These are phyloP conservation scores for Aspergillus saccharolyticus DNA, from an alignment of 495 filamentous ascomycete genomes.

Conservation along the genomic window DNA sequence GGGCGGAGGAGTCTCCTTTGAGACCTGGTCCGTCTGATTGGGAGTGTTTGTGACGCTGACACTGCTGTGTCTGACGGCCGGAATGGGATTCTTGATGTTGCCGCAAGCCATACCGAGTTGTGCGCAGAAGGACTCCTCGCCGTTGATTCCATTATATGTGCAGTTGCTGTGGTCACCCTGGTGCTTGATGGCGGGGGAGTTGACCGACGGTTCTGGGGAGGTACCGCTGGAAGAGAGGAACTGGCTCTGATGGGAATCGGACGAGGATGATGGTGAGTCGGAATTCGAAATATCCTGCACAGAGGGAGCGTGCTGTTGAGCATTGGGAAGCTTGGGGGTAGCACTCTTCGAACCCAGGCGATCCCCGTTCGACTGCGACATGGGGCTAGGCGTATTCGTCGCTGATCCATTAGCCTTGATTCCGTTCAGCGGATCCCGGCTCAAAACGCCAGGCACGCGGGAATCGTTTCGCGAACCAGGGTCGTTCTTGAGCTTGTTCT, in stretches of 20 bases:
- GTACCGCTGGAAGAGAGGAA: conserved; percentile 78
- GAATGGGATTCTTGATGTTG: conserved; percentile 64
- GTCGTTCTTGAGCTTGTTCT: conserved; percentile 25
- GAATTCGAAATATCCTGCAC: conserved; percentile 42
- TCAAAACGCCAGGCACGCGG: conserved; percentile 32
- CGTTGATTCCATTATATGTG: conserved; percentile 39
- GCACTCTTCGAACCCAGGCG: conserved; percentile 16
- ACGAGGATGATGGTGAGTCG: conserved; percentile 53
- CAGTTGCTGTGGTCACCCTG: conserved; percentile 36
- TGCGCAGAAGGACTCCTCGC: conserved; percentile 61
- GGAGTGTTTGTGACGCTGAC: conserved; percentile 28
- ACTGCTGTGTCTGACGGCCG: conserved; percentile 37
- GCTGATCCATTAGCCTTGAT: background rate
- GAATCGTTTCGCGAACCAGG: background rate
- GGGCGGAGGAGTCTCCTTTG: background rate
- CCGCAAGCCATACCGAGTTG: conserved; percentile 69
- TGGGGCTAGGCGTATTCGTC: background rate
- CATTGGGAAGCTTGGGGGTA: conserved; percentile 11
- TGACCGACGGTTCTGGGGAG: conserved; percentile 62
- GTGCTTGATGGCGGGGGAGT: conserved; percentile 56
- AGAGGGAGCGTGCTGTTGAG: conserved; percentile 28
- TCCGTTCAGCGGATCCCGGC: conserved; percentile 21
- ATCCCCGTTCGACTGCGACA: conserved; percentile 5
- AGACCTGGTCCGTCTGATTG: conserved; percentile 7
- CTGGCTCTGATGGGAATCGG: conserved; percentile 55